Evolutionary conservation across 257 asterid species (phyloP).

Genomic region (Scutellaria baicalensis): DNA sequence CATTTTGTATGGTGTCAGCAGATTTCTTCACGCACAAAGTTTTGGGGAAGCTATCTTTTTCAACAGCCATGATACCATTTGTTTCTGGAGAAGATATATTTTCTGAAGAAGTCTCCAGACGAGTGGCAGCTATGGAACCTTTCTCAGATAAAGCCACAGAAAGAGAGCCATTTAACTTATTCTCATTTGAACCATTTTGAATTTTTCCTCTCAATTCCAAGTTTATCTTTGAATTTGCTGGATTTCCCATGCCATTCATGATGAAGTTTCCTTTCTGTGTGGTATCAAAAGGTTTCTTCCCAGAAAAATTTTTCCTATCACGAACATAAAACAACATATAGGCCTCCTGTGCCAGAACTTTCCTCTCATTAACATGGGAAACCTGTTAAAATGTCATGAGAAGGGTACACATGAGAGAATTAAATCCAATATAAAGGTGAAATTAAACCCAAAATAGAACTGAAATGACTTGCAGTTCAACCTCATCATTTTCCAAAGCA

Average conservation of each 20-base stretch:
- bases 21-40: conserved; percentile 33
- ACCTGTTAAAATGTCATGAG: conserved; percentile 44
- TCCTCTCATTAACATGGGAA: conserved; percentile 69
- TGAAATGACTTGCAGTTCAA: neutral
- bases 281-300: conserved; percentile 41
- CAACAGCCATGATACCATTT: conserved; percentile 16
- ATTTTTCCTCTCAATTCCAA: conserved; percentile 27
- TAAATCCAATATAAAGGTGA: neutral
- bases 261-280: conserved; percentile 37
- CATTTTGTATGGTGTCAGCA: conserved; percentile 27
- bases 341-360: conserved; percentile 89
- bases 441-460: neutral
- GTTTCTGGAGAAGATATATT: conserved; percentile 5
- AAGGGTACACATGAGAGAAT: conserved; percentile 8
- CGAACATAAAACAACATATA: conserved; percentile 93
- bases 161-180: conserved; percentile 17
- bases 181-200: conserved; percentile 32
- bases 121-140: conserved; percentile 16
- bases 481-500: neutral
- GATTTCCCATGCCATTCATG: conserved; percentile 36
- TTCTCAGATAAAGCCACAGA: conserved; percentile 25
- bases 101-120: conserved; percentile 17
- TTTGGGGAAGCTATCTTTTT: neutral
- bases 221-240: conserved; percentile 29
- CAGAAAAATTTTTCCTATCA: conserved; percentile 35